Evolutionary conservation across 2,329 filamentous ascomycete species (phyloP).

Genomic region (Huntiella bhutanensis): DNA sequence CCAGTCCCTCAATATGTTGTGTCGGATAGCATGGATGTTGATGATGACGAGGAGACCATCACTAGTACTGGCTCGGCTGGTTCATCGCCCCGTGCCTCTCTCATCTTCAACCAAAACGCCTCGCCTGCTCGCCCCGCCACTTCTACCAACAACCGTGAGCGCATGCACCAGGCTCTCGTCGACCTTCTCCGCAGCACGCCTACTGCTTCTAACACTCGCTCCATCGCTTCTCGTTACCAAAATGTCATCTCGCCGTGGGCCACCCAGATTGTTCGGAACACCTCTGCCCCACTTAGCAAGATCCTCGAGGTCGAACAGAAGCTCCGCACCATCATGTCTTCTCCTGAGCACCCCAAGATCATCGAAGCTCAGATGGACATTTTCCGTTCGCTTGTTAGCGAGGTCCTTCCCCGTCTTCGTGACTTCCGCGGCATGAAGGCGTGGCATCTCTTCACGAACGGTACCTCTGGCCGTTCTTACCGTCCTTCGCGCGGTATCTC

Average conservation of each 20-base stretch:
- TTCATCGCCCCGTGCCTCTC: constrained; percentile 31
- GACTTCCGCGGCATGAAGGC: constrained; percentile 11
- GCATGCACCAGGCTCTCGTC: constrained; percentile 33
- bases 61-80: constrained; percentile 28
- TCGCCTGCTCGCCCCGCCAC: constrained; percentile 15
- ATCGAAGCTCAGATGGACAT: constrained; percentile 16
- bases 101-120: constrained; percentile 17
- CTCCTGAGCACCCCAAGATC: constrained; percentile 28
- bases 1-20: neutral
- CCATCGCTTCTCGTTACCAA: constrained; percentile 29
- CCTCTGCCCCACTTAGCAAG: constrained; percentile 29
- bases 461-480: constrained; percentile 21
- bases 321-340: constrained; percentile 23
- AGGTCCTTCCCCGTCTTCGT: constrained; percentile 13
- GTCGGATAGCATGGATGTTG: constrained; percentile 14
- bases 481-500: constrained; percentile 17
- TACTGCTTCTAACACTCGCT: constrained; percentile 16
- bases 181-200: constrained; percentile 34
- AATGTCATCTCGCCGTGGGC: constrained; percentile 33
- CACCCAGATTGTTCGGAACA: constrained; percentile 39
- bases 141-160: constrained; percentile 25
- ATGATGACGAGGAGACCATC: constrained; percentile 29
- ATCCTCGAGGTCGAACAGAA: constrained; percentile 31
- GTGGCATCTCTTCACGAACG: constrained; percentile 29
- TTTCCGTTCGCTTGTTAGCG: constrained; percentile 27